Evolutionary conservation across 2,329 filamentous ascomycete genomes (phyloP), one percentile per base, ranked within the genome.

Genomic region (Xylariomycetidae sp.): DNA sequence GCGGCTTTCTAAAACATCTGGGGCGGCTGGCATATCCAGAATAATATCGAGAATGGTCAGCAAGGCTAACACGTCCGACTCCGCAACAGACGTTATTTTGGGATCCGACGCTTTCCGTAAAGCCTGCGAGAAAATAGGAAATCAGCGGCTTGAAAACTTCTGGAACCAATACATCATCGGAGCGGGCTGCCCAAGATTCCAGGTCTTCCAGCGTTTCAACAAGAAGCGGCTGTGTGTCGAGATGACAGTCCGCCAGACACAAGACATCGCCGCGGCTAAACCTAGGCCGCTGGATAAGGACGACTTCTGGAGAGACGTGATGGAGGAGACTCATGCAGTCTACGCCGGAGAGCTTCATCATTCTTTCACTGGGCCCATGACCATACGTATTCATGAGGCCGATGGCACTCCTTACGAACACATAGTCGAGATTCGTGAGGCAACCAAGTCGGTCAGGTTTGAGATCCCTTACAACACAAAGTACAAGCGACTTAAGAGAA

Each of bases 401-500:
- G 94, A 98, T 53, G 92, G 92, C 8, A 97, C 92, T 0, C 92
- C 92, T 3, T 98, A 98, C 54, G 92, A 98, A 57, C 92, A 98
- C 55, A 96, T 96, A 42, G 82, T 97, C 19, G 88, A 96, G 51
- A 94, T 98, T 55, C 88, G 88, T 40, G 88, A 96, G 47, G 76
- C 79, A 11, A 86, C 85, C 3, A 87, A 84, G 48, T 67, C 66
- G 2, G 72, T 71, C 16, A 92, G 85, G 55, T 85, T 97, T 39
- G 89, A 96, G 42, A 96, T 98, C 40, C 89, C 90, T 1, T 98
- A 98, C 63, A 97, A 97, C 51, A 98, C 92, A 1, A 98, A 98
- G 58, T 98, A 98, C 66, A 98, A 97, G 66, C 82, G 94, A 7
- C 72, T 98, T 3, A 98, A 98, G 67, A 74, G 89, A 29, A 96